Evolutionary conservation across 192 early-diverging fungal genomes (phyloP).

Genomic region (Dissophora ornata): DNA sequence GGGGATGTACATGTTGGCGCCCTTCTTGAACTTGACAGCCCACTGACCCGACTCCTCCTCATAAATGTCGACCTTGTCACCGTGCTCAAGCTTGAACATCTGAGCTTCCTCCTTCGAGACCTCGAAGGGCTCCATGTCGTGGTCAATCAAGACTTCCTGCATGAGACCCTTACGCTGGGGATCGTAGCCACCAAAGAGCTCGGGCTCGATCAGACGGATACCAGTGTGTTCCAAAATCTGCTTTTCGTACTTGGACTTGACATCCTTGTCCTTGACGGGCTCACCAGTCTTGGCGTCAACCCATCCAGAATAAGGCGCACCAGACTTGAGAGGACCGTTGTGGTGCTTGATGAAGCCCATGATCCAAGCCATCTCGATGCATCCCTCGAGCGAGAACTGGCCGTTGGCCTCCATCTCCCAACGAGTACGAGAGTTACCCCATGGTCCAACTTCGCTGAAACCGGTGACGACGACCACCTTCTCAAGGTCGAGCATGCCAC

Average conservation of each 20-base stretch:
- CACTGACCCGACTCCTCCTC: constrained; percentile 74
- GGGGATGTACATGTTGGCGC: constrained; percentile 88
- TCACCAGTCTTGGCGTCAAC: constrained; percentile 87
- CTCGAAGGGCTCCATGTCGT: constrained; percentile 90
- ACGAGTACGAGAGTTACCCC: constrained; percentile 89
- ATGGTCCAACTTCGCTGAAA: constrained; percentile 94
- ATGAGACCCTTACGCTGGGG: constrained; percentile 86
- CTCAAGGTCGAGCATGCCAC: constrained; percentile 89
- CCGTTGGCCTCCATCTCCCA: constrained; percentile 97
- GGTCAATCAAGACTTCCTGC: constrained; percentile 90
- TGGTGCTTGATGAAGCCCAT: constrained; percentile 95
- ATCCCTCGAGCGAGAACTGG: constrained; percentile 89
- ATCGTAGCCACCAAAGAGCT: constrained; percentile 87
- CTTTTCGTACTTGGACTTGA: constrained; percentile 92
- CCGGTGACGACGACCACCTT: constrained; percentile 93
- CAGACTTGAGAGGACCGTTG: constrained; percentile 84
- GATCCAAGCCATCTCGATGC: constrained; percentile 98
- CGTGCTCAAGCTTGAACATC: constrained; percentile 85
- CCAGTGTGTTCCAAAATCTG: constrained; percentile 91
- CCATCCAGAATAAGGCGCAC: constrained; percentile 89
- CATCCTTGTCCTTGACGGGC: constrained; percentile 86
- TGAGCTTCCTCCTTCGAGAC: constrained; percentile 87
- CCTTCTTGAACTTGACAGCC: constrained; percentile 86
- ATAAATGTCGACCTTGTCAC: constrained; percentile 80
- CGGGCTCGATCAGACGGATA: constrained; percentile 90